Evolutionary conservation across 2,329 filamentous ascomycete genomes (phyloP).

Genomic region (Calonectria crousiana): DNA sequence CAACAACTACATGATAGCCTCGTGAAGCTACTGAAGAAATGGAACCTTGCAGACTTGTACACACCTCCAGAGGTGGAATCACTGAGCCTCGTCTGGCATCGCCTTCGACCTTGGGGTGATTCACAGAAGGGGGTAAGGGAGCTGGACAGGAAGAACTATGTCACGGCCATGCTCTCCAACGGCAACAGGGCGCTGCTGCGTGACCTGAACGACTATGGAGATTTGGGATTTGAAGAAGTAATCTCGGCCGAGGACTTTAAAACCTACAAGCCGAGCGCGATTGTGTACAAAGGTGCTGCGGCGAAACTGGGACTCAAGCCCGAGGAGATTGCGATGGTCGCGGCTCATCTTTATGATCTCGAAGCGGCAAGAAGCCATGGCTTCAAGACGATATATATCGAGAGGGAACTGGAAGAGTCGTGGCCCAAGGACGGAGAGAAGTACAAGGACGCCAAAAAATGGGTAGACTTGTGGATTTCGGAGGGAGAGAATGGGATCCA

Average conservation of each 20-base stretch:
- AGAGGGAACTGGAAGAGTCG: slow-evolving; percentile 74
- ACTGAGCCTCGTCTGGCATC: slow-evolving; percentile 79
- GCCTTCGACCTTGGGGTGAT: slow-evolving; percentile 77
- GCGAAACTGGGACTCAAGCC: slow-evolving; percentile 67
- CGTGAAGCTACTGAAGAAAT: slow-evolving; percentile 65
- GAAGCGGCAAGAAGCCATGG: slow-evolving; percentile 74
- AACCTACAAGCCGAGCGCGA: slow-evolving; percentile 79
- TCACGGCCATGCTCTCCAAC: slow-evolving; percentile 79
- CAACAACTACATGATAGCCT: slow-evolving; percentile 77
- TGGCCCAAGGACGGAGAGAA: slow-evolving; percentile 65
- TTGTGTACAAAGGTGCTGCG: slow-evolving; percentile 77
- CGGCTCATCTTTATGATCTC: slow-evolving; percentile 79
- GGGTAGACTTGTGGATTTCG: slow-evolving; percentile 55
- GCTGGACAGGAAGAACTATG: slow-evolving; percentile 60
- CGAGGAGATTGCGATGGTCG: slow-evolving; percentile 79
- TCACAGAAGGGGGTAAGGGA: slow-evolving; percentile 65
- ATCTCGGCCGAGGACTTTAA: slow-evolving; percentile 78
- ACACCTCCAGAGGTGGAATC: slow-evolving; percentile 71
- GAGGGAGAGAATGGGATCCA: slow-evolving; percentile 49
- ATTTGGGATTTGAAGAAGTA: slow-evolving; percentile 72
- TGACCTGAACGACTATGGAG: slow-evolving; percentile 71
- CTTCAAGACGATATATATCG: slow-evolving; percentile 79
- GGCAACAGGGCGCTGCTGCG: slow-evolving; percentile 76
- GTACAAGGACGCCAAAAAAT: slow-evolving; percentile 61
- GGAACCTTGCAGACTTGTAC: slow-evolving; percentile 71